These are phyloP conservation scores for Rhizophagus prolifer DNA, from an alignment of 192 early-diverging fungal species.

Conservation along the genomic window DNA sequence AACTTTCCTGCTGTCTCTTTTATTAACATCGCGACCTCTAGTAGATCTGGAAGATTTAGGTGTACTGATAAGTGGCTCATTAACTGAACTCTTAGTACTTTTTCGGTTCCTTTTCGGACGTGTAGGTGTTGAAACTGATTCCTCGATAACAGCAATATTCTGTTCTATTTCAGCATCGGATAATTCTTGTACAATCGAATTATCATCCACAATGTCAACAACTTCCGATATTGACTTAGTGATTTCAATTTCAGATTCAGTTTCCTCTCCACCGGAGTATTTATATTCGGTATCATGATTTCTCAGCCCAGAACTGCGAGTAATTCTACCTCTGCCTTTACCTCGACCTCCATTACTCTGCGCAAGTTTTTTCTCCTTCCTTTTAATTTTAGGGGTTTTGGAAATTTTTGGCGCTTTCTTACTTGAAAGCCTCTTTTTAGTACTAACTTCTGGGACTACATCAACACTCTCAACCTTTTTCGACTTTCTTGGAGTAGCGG, in stretches of 20 bases:
- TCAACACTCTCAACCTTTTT: not conserved
- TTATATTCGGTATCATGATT: not conserved
- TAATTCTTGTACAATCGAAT: not conserved
- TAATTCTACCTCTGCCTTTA: not conserved
- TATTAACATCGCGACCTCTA: not conserved
- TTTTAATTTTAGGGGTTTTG: not conserved
- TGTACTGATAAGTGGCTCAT: no score
- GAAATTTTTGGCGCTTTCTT: not conserved
- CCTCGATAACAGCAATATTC: not conserved
- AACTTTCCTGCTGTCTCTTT: not conserved
- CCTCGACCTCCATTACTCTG: not conserved
- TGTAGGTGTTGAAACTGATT: not conserved
- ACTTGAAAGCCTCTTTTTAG: not conserved
- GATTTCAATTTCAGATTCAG: not conserved
- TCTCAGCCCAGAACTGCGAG: not conserved
- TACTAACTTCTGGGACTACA: no score
- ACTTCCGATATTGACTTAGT: not conserved
- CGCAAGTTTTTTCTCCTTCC: not conserved
- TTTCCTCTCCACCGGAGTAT: not conserved
- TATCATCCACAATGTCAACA: not conserved
- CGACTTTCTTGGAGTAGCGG: not conserved
- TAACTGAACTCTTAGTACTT: not conserved
- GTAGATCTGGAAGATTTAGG: not conserved
- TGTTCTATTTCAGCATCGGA: not conserved
- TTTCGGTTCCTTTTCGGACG: not conserved